A percentile compares a stretch with the other conserved stretches of the same genome.
Conservation (phyloP, 768 basidiomycete species). For the Daedaleopsis sinensis region DNA sequence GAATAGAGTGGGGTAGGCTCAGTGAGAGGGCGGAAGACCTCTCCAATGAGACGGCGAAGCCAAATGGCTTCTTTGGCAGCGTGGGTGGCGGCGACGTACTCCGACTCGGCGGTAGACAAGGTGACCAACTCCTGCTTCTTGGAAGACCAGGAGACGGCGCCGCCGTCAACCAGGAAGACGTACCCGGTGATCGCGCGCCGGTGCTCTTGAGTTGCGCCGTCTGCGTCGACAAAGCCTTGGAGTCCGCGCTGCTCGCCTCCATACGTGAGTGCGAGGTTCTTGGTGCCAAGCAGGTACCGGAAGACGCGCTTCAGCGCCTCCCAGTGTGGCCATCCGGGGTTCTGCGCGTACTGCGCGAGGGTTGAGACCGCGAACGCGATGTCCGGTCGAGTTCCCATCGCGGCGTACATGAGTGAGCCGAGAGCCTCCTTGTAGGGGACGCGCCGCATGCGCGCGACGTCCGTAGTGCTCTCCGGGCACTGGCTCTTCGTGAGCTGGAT, state of each 20-base stretch:
- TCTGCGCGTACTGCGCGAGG: slow-evolving; percentile 34
- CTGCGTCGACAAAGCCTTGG: slow-evolving; percentile 32
- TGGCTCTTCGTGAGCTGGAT: slow-evolving; percentile 14
- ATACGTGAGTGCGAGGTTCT: slow-evolving; percentile 26
- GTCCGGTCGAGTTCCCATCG: slow-evolving; percentile 39
- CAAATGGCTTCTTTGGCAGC: slow-evolving; percentile 29
- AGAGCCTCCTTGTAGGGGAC: slow-evolving; percentile 26
- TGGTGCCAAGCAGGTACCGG: slow-evolving; percentile 38
- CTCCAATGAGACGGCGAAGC: slow-evolving; percentile 18
- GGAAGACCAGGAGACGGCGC: slow-evolving; percentile 34
- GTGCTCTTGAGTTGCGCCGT: slow-evolving; percentile 31
- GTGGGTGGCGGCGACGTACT: slow-evolving; percentile 39
- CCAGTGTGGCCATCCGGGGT: slow-evolving; percentile 34
- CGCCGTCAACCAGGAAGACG: slow-evolving; percentile 34
- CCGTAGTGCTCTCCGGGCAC: neutral
- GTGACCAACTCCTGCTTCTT: slow-evolving; percentile 29
- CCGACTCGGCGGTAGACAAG: slow-evolving; percentile 39
- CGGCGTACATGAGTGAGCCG: slow-evolving; percentile 30
- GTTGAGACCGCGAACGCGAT: slow-evolving; percentile 34
- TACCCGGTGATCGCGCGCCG: slow-evolving; percentile 39
- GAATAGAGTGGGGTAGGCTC: slow-evolving; percentile 8
- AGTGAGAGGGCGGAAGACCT: slow-evolving; percentile 9
- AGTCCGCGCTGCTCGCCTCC: neutral
- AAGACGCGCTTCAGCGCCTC: slow-evolving; percentile 36
- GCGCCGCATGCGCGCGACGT: slow-evolving; percentile 14